These are phyloP conservation scores for Talaromyces sp. DNA, from an alignment of 2,329 filamentous ascomycete genomes.

Conservation along the genomic window DNA sequence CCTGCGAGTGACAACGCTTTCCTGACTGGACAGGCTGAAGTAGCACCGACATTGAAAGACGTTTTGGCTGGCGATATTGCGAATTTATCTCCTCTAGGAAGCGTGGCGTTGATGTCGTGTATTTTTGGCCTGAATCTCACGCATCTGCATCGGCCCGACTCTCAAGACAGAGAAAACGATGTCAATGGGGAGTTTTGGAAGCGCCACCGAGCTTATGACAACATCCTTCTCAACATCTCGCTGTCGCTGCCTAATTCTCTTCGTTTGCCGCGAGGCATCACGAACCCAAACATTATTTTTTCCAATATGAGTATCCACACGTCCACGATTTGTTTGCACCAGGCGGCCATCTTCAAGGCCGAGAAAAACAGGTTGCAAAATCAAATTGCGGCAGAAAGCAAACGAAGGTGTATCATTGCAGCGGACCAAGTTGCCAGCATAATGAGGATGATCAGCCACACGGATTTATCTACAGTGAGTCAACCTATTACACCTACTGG, in stretches of 20 bases:
- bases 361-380: conserved; percentile 77
- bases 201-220: conserved; percentile 82
- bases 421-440: conserved; percentile 91
- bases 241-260: conserved; percentile 75
- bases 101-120: conserved; percentile 77
- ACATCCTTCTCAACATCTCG: conserved; percentile 80
- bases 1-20: conserved; percentile 82
- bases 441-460: conserved; percentile 90
- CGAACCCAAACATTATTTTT: conserved; percentile 81
- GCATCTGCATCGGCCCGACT: conserved; percentile 81
- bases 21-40: conserved; percentile 69
- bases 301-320: conserved; percentile 97
- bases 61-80: conserved; percentile 57
- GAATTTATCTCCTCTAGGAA: conserved; percentile 71
- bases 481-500: conserved; percentile 32
- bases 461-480: conserved; percentile 76
- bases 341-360: conserved; percentile 95
- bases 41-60: conserved; percentile 59
- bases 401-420: conserved; percentile 85
- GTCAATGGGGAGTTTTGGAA: conserved; percentile 95
- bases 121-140: conserved; percentile 87
- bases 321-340: conserved; percentile 93
- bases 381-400: conserved; percentile 80
- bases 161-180: conserved; percentile 76
- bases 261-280: conserved; percentile 69